These are phyloP conservation scores for Xylaria polymorpha DNA, from an alignment of 2,329 filamentous ascomycete species.

Conservation along the genomic window DNA sequence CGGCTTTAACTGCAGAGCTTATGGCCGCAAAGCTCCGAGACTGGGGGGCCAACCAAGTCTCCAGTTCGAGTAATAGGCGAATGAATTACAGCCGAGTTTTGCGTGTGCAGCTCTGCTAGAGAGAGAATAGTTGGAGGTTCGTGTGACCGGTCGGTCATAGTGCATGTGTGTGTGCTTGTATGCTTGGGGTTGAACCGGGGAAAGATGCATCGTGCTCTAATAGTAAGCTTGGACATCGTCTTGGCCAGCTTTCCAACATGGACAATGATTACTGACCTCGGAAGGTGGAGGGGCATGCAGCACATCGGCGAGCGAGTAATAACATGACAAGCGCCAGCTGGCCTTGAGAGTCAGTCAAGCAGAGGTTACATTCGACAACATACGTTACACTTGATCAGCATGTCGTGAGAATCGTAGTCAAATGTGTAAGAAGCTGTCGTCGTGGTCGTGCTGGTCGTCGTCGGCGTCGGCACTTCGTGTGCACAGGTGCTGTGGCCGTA, in stretches of 20 bases:
- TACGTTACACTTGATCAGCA: conserved; percentile 9
- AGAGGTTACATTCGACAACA: conserved; percentile 23
- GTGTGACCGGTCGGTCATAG: conserved; percentile 32
- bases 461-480: background rate
- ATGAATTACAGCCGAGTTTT: conserved; percentile 23
- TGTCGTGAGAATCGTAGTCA: conserved; percentile 4
- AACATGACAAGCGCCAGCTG: conserved; percentile 27
- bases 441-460: background rate
- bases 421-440: conserved; percentile 14
- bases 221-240: conserved; percentile 21
- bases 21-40: conserved; percentile 35
- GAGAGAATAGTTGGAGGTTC: conserved; percentile 29
- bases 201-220: conserved; percentile 25
- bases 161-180: conserved; percentile 25
- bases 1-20: conserved; percentile 29
- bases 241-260: conserved; percentile 18
- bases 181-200: conserved; percentile 13
- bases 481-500: conserved; percentile 14
- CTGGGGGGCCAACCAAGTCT: conserved; percentile 27
- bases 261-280: conserved; percentile 23
- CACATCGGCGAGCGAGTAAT: conserved; percentile 33
- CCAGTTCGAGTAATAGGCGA: conserved; percentile 15
- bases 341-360: conserved; percentile 4
- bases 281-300: conserved; percentile 31
- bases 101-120: conserved; percentile 21